These are phyloP conservation scores for Myxozyma udenii DNA, from an alignment of 805 yeast species.

Conservation along the genomic window DNA sequence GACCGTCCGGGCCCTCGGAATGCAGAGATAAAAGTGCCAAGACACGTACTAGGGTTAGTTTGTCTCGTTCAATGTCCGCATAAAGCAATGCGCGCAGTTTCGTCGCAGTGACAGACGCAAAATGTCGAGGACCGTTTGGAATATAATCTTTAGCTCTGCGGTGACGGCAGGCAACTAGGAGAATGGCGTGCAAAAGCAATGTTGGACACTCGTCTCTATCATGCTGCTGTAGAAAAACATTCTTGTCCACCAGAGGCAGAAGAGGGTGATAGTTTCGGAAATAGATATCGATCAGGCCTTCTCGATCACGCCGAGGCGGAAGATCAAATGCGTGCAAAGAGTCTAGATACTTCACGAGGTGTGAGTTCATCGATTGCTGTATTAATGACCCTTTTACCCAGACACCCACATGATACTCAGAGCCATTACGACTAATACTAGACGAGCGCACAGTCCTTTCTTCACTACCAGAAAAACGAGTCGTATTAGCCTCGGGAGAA, in stretches of 20 bases:
- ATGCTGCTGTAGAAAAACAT: slow-evolving; percentile 42
- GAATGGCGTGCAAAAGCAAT: slow-evolving; percentile 44
- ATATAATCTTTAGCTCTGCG: slow-evolving; percentile 38
- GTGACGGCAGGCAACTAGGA: slow-evolving; percentile 45
- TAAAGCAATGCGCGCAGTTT: slow-evolving; percentile 41
- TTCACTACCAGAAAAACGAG: slow-evolving; percentile 24
- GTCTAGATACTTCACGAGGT: slow-evolving; percentile 38
- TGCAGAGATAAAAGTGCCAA: slow-evolving; percentile 42
- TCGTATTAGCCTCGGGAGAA: slow-evolving; percentile 13
- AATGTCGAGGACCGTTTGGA: slow-evolving; percentile 35
- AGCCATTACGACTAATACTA: slow-evolving; percentile 18
- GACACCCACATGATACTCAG: slow-evolving; percentile 34
- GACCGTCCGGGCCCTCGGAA: slow-evolving; percentile 43
- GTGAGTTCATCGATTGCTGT: slow-evolving; percentile 36
- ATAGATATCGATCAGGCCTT: slow-evolving; percentile 41
- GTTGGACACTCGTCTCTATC: slow-evolving; percentile 42
- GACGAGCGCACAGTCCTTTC: slow-evolving; percentile 23
- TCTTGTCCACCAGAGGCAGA: slow-evolving; percentile 45
- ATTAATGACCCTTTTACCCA: slow-evolving; percentile 38
- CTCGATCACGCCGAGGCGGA: slow-evolving; percentile 37
- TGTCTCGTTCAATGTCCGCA: slow-evolving; percentile 43
- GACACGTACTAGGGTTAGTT: slow-evolving; percentile 40
- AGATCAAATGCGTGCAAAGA: slow-evolving; percentile 43
- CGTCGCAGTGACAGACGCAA: slow-evolving; percentile 37
- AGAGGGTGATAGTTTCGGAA: slow-evolving; percentile 43